Base-by-base conservation (phyloP, 2,329 filamentous ascomycete species). In the Coniochaeta hoffmannii region DNA sequence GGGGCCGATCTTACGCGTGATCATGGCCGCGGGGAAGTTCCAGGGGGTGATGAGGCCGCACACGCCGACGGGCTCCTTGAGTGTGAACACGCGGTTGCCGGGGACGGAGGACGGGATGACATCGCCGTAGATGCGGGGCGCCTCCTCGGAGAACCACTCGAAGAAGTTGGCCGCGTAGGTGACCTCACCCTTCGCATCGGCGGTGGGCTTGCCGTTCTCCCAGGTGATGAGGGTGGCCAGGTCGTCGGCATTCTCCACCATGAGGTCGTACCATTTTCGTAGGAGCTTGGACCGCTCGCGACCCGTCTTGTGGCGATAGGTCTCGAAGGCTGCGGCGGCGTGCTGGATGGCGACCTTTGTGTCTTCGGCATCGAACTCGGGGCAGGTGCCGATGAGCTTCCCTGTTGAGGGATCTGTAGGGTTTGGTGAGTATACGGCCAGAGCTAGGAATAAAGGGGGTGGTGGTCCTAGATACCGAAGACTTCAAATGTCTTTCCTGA, bases 401-500 rank as follows among this genome's bases (percentile, higher is more conserved):
- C 89, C 89, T 10, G 90, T 90, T 2, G 90, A 86, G 9, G 94
- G 94, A 70, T 99, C 91, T 86, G 63, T 55, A 15, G 46, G 50
- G 15, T 36, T 8, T n/a, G 26, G 54, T 57, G 55, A 55, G 50
- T 52, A 50, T 34, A 26, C 8, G 44, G 17, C 11, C 8, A 34
- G 15, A 17, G 5, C 2, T 10, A 9, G 22, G 15, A 17, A 11
- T 32, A 41, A 22, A 50, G 4, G 10, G 31, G 15, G 4, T 36
- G 19, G 3, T 14, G 28, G 31, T 22, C 15, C 28, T 12, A 30
- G 50, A 15, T 72, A 87, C 85, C 87, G 60, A 82, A 79, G 58
- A 97, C 89, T 69, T 94, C 86, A 71, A 97, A 99, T 49, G 90
- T 96, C 80, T 95, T 86, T 67, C 90, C 90, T 1, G 90, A 96